These are phyloP conservation scores for Wickerhamomyces kurtzmanii DNA, from an alignment of 805 yeast species.

Conservation along the genomic window DNA sequence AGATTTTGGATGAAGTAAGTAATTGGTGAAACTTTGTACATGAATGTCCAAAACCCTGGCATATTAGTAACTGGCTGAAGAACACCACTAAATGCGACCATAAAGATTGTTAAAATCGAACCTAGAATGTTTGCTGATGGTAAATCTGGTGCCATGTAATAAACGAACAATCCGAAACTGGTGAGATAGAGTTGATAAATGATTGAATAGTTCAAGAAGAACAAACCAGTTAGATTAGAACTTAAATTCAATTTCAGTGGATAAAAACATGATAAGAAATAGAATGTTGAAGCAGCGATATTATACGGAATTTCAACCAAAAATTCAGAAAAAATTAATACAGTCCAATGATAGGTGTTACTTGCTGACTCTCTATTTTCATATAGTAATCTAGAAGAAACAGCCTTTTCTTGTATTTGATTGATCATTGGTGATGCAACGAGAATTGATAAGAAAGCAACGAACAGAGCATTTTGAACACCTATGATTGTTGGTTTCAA, in stretches of 20 bases:
- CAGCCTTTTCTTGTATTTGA: conserved; percentile 54
- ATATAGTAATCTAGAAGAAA: conserved; percentile 47
- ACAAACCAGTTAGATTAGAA: conserved; percentile 43
- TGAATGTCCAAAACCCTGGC: conserved; percentile 82
- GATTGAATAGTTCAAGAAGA: conserved; percentile 35
- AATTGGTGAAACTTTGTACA: conserved; percentile 67
- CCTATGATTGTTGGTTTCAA: conserved; percentile 42
- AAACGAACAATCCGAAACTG: conserved; percentile 41
- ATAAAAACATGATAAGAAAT: conserved; percentile 43
- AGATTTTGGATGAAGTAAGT: conserved; percentile 61
- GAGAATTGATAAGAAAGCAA: conserved; percentile 49
- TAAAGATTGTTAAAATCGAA: conserved; percentile 45
- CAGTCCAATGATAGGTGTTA: conserved; percentile 66
- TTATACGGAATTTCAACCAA: conserved; percentile 55
- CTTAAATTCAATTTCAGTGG: conserved; percentile 31
- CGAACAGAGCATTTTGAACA: conserved; percentile 48
- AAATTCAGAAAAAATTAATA: conserved; percentile 42
- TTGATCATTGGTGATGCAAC: conserved; percentile 44
- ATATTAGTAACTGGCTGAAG: conserved; percentile 43
- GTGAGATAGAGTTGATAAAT: conserved; percentile 40
- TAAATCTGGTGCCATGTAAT: conserved; percentile 54
- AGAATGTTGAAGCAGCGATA: conserved; percentile 35
- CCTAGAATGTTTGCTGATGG: conserved; percentile 56
- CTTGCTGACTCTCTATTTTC: conserved; percentile 66
- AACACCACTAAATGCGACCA: conserved; percentile 62